A percentile compares a stretch with the other conserved stretches of the same genome.
These are phyloP conservation scores for Eucommia ulmoides DNA, from an alignment of 257 asterid species.

Conservation along the genomic window DNA sequence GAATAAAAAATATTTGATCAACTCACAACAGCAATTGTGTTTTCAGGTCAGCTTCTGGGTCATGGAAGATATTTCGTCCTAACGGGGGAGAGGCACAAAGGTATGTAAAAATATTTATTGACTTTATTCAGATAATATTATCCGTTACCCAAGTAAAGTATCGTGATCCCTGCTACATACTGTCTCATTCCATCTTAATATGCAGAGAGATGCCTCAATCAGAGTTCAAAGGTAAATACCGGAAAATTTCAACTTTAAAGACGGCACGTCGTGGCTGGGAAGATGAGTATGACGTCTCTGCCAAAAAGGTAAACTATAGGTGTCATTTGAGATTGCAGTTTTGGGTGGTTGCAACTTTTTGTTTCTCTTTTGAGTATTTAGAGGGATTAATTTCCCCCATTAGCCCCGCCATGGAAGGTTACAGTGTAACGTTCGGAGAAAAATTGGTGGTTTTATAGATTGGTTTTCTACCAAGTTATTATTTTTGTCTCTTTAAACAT, in stretches of 20 bases:
- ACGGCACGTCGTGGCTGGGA: conserved; percentile 81
- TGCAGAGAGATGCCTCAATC: conserved; percentile 86
- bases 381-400: neutral
- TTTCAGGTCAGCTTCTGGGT: conserved; percentile 64
- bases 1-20: neutral
- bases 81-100: conserved; percentile 84
- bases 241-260: conserved; percentile 48
- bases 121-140: neutral
- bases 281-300: conserved; percentile 70
- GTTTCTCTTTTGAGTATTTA: neutral
- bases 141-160: neutral
- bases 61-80: conserved; percentile 78
- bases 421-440: neutral
- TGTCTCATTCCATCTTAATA: conserved; percentile 14
- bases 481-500: too few species aligned
- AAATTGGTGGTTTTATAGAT: neutral
- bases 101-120: conserved; percentile 15
- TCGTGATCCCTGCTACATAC: neutral
- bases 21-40: neutral
- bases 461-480: too few species aligned
- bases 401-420: neutral
- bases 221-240: conserved; percentile 79
- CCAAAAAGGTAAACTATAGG: conserved; percentile 50
- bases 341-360: neutral
- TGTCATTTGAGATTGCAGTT: neutral